These are phyloP conservation scores for Crassisporium funariophilum DNA, from an alignment of 768 basidiomycete genomes.

Conservation along the genomic window DNA sequence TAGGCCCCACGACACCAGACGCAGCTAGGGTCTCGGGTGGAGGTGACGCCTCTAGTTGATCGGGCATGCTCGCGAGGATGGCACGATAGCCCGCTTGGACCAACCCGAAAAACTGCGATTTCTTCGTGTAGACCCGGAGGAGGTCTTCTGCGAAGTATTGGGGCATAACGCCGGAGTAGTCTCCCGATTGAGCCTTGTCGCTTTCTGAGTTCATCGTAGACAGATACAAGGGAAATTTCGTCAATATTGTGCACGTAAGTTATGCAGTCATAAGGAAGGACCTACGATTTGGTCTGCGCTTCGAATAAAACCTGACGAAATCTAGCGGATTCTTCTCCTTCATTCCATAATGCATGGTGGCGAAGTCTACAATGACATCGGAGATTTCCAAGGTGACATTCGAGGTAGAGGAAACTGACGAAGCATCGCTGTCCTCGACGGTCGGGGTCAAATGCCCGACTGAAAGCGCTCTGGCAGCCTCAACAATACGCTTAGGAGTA, in stretches of 20 bases:
- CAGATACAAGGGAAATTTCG: slow-evolving; percentile 1
- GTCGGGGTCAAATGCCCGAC: background rate
- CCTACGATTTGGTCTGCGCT: slow-evolving; percentile 59
- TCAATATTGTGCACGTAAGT: background rate
- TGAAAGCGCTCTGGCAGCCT: slow-evolving; percentile 36
- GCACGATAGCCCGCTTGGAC: slow-evolving; percentile 70
- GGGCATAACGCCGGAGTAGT: slow-evolving; percentile 69
- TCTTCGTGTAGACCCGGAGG: slow-evolving; percentile 70
- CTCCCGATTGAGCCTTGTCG: slow-evolving; percentile 48
- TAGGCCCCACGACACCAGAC: slow-evolving; percentile 13
- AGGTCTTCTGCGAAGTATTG: slow-evolving; percentile 67
- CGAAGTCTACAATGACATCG: slow-evolving; percentile 66
- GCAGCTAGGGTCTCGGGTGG: background rate
- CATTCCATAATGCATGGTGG: slow-evolving; percentile 80
- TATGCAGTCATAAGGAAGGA: background rate
- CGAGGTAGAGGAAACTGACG: background rate
- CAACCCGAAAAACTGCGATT: slow-evolving; percentile 55
- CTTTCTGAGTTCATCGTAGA: slow-evolving; percentile 44
- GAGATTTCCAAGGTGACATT: slow-evolving; percentile 32
- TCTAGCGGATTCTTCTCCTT: slow-evolving; percentile 68
- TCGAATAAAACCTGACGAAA: slow-evolving; percentile 73
- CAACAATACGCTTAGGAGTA: slow-evolving; percentile 46
- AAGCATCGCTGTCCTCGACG: slow-evolving; percentile 7
- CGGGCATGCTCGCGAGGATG: slow-evolving; percentile 31
- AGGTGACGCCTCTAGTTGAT: background rate